These are phyloP conservation scores for Cruciata laevipes DNA, from an alignment of 257 asterid genomes.

Conservation along the genomic window DNA sequence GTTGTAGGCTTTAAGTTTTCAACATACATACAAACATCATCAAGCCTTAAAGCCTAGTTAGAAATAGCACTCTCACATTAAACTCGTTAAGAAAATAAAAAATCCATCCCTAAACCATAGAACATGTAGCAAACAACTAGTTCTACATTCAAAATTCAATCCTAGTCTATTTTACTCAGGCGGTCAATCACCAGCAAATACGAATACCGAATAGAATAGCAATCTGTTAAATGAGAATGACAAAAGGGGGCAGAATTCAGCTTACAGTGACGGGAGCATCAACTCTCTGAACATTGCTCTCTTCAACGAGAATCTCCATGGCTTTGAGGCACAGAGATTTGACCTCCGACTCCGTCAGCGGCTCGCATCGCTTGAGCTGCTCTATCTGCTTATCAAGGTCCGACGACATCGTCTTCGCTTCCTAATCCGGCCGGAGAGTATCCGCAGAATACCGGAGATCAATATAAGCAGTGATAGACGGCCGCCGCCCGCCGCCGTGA, in stretches of 20 bases:
- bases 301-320: constrained; percentile 92
- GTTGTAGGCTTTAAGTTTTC: not conserved
- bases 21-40: not conserved
- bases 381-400: constrained; percentile 94
- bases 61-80: not conserved
- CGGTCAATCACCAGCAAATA: not conserved
- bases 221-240: not conserved
- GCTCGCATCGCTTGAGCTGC: constrained; percentile 90
- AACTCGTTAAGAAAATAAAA: not conserved
- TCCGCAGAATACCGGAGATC: not conserved
- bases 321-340: constrained; percentile 83
- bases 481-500: constrained; percentile 9
- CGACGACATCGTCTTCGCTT: constrained; percentile 63
- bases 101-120: not conserved
- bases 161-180: not conserved
- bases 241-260: not conserved
- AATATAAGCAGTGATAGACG: not conserved
- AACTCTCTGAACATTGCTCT: constrained; percentile 91
- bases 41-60: not conserved
- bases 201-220: not conserved
- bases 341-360: constrained; percentile 77
- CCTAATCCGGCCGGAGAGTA: not conserved
- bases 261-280: constrained; percentile 91
- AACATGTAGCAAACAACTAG: not conserved
- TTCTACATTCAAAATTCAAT: not conserved